These are phyloP conservation scores for Blastobotrys americana DNA, from an alignment of 805 yeast genomes.

Conservation along the genomic window DNA sequence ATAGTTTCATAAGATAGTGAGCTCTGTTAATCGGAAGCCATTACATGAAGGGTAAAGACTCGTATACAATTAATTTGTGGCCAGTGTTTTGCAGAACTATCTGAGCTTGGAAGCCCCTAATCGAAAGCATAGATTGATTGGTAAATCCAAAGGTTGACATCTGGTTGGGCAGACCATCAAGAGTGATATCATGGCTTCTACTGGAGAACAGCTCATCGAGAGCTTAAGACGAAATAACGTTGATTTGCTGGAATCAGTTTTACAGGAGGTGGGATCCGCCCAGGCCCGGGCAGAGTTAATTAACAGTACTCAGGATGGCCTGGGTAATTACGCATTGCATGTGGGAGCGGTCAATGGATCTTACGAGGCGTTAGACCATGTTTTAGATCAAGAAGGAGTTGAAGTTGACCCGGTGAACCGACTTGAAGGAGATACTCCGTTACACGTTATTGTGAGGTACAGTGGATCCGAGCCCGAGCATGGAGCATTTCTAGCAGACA, in stretches of 20 bases:
- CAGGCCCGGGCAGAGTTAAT: slow-evolving; percentile 42
- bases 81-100: too few species aligned
- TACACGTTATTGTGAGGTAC: slow-evolving; percentile 78
- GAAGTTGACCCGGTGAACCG: slow-evolving; percentile 78
- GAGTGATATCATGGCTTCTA: background rate
- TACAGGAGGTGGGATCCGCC: slow-evolving; percentile 27
- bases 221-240: slow-evolving; percentile 83
- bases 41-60: too few species aligned
- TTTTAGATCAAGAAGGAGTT: slow-evolving; percentile 82
- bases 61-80: too few species aligned
- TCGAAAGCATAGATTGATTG: too few species aligned
- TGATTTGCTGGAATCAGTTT: slow-evolving; percentile 57
- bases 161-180: too few species aligned
- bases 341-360: slow-evolving; percentile 75
- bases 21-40: too few species aligned
- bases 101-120: too few species aligned
- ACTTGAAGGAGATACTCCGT: slow-evolving; percentile 75
- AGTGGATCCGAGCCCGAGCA: slow-evolving; percentile 76
- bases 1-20: too few species aligned
- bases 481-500: slow-evolving; percentile 70
- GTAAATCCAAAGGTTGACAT: too few species aligned
- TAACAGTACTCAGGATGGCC: slow-evolving; percentile 65
- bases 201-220: slow-evolving; percentile 70
- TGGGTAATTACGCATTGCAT: slow-evolving; percentile 77
- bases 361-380: slow-evolving; percentile 73